A percentile compares a stretch with the other conserved stretches of the same genome.
Conservation (phyloP, 495 filamentous ascomycete genomes). For the Aspergillus homomorphus region DNA sequence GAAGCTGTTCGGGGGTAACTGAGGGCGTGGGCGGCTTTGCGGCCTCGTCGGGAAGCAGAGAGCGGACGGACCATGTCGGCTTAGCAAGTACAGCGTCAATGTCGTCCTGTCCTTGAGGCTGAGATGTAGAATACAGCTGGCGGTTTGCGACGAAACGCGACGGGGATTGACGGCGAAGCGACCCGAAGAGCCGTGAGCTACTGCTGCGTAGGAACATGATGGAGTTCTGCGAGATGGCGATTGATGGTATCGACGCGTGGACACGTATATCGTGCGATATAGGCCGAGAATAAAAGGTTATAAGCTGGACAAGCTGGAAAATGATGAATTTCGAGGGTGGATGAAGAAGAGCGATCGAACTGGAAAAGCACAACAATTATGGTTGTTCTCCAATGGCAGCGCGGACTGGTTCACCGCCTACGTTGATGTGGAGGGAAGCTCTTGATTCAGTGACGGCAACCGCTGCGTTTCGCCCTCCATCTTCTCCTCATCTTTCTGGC, state of each 20-base stretch:
- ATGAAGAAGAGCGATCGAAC: background rate
- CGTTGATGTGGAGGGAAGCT: constrained; percentile 3
- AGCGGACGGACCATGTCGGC: constrained; percentile 82
- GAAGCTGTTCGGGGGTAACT: constrained; percentile 57
- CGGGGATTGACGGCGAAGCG: constrained; percentile 9
- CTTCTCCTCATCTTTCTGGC: constrained; percentile 1
- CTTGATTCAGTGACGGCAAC: background rate
- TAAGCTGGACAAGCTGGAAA: background rate
- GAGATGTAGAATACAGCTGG: constrained; percentile 32
- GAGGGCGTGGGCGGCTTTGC: constrained; percentile 28
- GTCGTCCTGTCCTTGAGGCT: constrained; percentile 22
- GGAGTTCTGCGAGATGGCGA: background rate
- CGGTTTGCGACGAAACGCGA: constrained; percentile 10
- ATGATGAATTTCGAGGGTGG: background rate
- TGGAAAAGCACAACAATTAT: background rate
- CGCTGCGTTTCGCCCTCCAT: background rate
- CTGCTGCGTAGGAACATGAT: constrained; percentile 20
- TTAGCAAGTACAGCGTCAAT: constrained; percentile 59
- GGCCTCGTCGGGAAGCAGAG: constrained; percentile 58
- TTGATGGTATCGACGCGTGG: background rate
- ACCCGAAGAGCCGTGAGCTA: constrained; percentile 17
- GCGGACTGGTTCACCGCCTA: constrained; percentile 8
- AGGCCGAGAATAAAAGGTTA: background rate
- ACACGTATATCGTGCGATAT: background rate
- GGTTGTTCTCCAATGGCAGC: background rate